Conservation (phyloP, 2,329 filamentous ascomycete genomes). For the Fusarium anthophilum region DNA sequence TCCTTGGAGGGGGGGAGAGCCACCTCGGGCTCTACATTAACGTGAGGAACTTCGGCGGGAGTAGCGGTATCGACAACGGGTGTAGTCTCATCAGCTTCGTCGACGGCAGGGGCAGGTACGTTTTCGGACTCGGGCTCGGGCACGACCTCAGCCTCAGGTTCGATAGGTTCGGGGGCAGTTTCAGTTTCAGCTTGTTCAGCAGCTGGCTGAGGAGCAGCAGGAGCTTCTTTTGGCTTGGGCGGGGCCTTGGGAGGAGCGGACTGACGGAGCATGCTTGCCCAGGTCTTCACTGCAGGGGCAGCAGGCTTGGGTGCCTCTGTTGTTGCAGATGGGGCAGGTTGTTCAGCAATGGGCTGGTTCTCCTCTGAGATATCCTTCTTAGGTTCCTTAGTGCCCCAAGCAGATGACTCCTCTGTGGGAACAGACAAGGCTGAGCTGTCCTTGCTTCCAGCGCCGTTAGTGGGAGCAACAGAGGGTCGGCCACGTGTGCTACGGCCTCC, state of each 20-base stretch:
- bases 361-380: slow-evolving; percentile 48
- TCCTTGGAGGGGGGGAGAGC: slow-evolving; percentile 77
- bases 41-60: slow-evolving; percentile 32
- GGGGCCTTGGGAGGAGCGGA: slow-evolving; percentile 66
- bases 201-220: slow-evolving; percentile 55
- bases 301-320: slow-evolving; percentile 52
- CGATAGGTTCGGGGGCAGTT: slow-evolving; percentile 47
- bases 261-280: slow-evolving; percentile 79
- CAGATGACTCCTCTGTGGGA: slow-evolving; percentile 74
- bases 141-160: slow-evolving; percentile 48
- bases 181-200: slow-evolving; percentile 49
- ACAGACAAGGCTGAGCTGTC: slow-evolving; percentile 66
- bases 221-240: slow-evolving; percentile 63
- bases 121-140: slow-evolving; percentile 46
- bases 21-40: slow-evolving; percentile 48
- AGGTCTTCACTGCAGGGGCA: slow-evolving; percentile 65
- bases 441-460: slow-evolving; percentile 70
- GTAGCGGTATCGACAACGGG: slow-evolving; percentile 47
- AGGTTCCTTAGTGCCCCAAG: slow-evolving; percentile 56
- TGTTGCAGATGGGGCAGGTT: slow-evolving; percentile 45
- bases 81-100: slow-evolving; percentile 39
- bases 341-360: slow-evolving; percentile 45
- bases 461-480: slow-evolving; percentile 64
- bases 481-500: slow-evolving; percentile 71
- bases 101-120: slow-evolving; percentile 45